These are phyloP conservation scores for Aspergillus homomorphus DNA, from an alignment of 495 filamentous ascomycete genomes.

Conservation along the genomic window DNA sequence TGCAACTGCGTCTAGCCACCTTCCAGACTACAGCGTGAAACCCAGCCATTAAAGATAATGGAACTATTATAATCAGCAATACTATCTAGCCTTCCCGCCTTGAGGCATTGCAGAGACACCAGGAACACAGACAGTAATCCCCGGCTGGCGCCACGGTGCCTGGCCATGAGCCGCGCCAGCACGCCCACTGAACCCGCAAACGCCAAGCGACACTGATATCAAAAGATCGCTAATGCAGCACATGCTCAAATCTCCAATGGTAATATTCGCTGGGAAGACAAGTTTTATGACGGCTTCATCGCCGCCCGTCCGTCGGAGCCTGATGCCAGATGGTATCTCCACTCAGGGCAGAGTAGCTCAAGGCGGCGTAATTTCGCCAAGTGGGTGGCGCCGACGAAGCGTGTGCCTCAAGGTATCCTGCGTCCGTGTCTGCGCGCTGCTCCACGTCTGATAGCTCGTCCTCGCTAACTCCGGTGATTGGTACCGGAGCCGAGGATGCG, in stretches of 20 bases:
- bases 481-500: conserved; percentile 48
- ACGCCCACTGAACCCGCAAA: conserved; percentile 22
- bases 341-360: conserved; percentile 49
- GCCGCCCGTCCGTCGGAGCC: conserved; percentile 41
- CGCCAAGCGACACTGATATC: conserved; percentile 34
- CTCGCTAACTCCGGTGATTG: conserved; percentile 35
- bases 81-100: not conserved
- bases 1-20: no score
- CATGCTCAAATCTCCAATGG: conserved; percentile 23
- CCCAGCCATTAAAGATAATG: no score
- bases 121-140: no score
- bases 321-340: conserved; percentile 53
- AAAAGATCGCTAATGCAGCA: conserved; percentile 41
- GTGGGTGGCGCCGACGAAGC: conserved; percentile 36
- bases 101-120: no score
- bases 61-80: not conserved
- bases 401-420: conserved; percentile 39
- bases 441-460: conserved; percentile 38
- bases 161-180: conserved; percentile 6
- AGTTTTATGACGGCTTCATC: conserved; percentile 23
- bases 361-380: conserved; percentile 42
- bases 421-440: conserved; percentile 34
- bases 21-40: no score
- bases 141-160: not conserved
- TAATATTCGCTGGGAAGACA: conserved; percentile 17